phyloP scores from a whole-genome alignment of 805 yeast species.

The Zygoascus bituminiphila region DNA sequence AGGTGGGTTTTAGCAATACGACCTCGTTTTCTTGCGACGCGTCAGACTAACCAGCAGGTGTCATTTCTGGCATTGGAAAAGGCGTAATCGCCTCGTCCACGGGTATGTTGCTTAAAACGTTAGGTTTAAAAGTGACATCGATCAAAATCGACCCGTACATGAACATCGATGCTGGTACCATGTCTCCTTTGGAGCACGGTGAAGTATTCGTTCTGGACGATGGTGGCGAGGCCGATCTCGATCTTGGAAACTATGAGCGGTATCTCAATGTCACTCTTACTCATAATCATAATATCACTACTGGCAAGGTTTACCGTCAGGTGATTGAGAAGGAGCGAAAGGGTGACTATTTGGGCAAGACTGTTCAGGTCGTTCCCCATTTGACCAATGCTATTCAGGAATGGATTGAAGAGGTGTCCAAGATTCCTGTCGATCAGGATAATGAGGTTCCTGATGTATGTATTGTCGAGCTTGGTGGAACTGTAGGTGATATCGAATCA shows the following conservation, averaged over 20 bases:
- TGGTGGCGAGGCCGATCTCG: constrained; percentile 98
- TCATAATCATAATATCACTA: constrained; percentile 91
- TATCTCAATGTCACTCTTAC: constrained; percentile 90
- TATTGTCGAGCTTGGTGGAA: constrained; percentile 96
- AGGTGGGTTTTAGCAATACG: constrained; percentile 32
- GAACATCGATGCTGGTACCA: constrained; percentile 99
- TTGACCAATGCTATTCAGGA: constrained; percentile 95
- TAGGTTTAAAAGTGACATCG: constrained; percentile 91
- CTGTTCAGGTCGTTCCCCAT: constrained; percentile 99
- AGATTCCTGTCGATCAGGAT: constrained; percentile 82
- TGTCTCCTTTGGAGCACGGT: constrained; percentile 99
- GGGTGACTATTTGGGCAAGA: constrained; percentile 96
- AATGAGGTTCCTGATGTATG: constrained; percentile 92
- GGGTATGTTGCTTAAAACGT: constrained; percentile 86
- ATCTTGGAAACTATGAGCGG: constrained; percentile 96
- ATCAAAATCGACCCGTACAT: constrained; percentile 98
- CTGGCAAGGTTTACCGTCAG: constrained; percentile 92
- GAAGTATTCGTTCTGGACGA: constrained; percentile 97
- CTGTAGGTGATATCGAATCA: constrained; percentile 97
- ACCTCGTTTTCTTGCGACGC: constrained; percentile 1
- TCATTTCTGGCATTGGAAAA: constrained; percentile 97
- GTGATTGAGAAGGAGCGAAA: constrained; percentile 91
- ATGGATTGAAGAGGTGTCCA: constrained; percentile 93
- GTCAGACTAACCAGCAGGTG: constrained; percentile 39
- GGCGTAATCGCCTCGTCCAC: constrained; percentile 97